These are phyloP conservation scores for Lachnellula hyalina DNA, from an alignment of 2,329 filamentous ascomycete species.

Conservation along the genomic window DNA sequence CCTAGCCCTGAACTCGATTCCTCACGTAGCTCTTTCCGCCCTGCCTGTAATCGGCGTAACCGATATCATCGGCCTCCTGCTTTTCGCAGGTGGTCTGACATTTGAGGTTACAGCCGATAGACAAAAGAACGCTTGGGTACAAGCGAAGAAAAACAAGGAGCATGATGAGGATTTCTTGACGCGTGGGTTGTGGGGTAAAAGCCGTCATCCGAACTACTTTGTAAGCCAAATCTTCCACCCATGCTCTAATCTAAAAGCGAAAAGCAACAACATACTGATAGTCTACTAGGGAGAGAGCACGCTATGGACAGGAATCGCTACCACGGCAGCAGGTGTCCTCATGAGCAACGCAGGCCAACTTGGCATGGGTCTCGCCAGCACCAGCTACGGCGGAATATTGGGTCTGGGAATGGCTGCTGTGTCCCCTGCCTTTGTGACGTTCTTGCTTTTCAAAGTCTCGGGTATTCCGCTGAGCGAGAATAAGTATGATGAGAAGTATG, in stretches of 20 bases:
- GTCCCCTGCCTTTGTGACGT: conserved; percentile 59
- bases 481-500: conserved; percentile 55
- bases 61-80: conserved; percentile 50
- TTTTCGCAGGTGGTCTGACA: conserved; percentile 54
- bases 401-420: conserved; percentile 39
- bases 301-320: conserved; percentile 63
- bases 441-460: conserved; percentile 57
- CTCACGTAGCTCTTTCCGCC: conserved; percentile 45
- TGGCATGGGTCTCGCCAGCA: conserved; percentile 50
- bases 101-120: conserved; percentile 58
- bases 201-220: conserved; percentile 65
- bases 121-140: conserved; percentile 58
- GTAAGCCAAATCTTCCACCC: background rate
- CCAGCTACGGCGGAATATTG: conserved; percentile 36
- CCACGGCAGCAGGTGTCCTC: conserved; percentile 52
- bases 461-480: conserved; percentile 62
- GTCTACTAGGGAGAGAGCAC: conserved; percentile 51
- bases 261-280: no score
- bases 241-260: background rate
- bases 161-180: conserved; percentile 65
- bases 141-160: conserved; percentile 57
- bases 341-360: conserved; percentile 47
- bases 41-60: conserved; percentile 44
- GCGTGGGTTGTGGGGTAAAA: conserved; percentile 54
- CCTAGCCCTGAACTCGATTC: conserved; percentile 57